Evolutionary conservation across 768 basidiomycete genomes (phyloP), one percentile per base, ranked within the genome.

Genomic region (Mrakia blollopis): DNA sequence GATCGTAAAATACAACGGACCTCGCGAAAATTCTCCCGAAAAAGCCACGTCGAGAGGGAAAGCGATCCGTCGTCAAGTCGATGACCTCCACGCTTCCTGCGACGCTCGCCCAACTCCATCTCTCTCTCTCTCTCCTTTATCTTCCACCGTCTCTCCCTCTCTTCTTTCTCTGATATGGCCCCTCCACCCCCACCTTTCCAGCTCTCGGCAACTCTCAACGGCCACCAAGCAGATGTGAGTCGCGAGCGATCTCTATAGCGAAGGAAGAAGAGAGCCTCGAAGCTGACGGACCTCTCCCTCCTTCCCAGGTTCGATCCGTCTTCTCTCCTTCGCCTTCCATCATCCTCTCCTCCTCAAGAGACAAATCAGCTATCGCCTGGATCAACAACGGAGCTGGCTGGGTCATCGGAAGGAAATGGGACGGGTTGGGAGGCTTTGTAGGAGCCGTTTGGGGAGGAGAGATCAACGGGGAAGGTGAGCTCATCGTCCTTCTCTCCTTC

Each of bases 361-460:
- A 98, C 87, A 86, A 91, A 23, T 92, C 93, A 60, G 92, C 93
- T 79, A 92, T 95, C 82, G 86, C 89, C 41, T 98, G 95, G 96
- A 79, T 60, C 76, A 81, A 60, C 71, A 78, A 30, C n/a, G 50
- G 65, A 6, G 72, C 73, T 28, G 67, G 87, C 74, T 87, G 88
- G 82, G 80, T 86, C 79, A 60, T 82, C 73, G 91, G 92, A 79
- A 78, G 80, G 78, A 63, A 80, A 79, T 71, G 74, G 83, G 30
- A 79, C 79, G 73, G 81, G 81, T 39, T 80, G 76, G 76, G 83
- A 79, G 70, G 82, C 60, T 85, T 82, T 81, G 87, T 96, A 79
- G 94, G 94, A 81, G 88, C 94, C 23, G 89, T 94, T 14, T 32
- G 88, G 91, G 28, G 92, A 91, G 85, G 85, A 93, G 21, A 86